phyloP scores from a whole-genome alignment of 306 rosid species.

The Dryas alaskensis region DNA sequence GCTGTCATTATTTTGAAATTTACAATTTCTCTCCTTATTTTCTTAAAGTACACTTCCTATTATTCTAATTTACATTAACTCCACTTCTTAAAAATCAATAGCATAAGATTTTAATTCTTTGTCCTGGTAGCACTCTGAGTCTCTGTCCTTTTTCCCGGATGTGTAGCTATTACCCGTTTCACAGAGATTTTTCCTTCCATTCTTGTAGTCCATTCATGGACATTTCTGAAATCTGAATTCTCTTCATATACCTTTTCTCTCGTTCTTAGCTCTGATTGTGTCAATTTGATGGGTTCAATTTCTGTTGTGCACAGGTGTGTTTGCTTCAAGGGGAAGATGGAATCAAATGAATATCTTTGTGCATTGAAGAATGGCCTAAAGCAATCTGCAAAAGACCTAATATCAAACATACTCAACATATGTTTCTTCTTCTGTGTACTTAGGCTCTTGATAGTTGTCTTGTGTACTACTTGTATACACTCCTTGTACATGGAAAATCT shows the following conservation, averaged over 20 bases:
- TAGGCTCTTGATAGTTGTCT: constrained; percentile 41
- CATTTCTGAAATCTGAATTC: constrained; percentile 11
- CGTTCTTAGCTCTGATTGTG: constrained; percentile 47
- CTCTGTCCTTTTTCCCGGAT: neutral
- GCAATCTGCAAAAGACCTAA: constrained; percentile 47
- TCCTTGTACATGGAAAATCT: constrained; percentile 35
- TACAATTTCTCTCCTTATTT: neutral
- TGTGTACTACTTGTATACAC: constrained; percentile 31
- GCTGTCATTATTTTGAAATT: neutral
- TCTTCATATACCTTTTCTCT: constrained; percentile 18
- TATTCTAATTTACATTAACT: neutral
- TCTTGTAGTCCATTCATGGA: constrained; percentile 1
- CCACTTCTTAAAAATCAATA: neutral
- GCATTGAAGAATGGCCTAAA: constrained; percentile 64
- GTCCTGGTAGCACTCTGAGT: too few species aligned
- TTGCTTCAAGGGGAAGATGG: constrained; percentile 74
- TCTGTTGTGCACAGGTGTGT: constrained; percentile 71
- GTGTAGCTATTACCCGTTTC: neutral
- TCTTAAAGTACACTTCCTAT: neutral
- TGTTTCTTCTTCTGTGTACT: constrained; percentile 31
- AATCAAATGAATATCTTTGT: constrained; percentile 76
- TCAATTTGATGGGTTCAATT: constrained; percentile 78
- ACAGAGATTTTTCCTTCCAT: constrained; percentile 8
- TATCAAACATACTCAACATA: constrained; percentile 37
- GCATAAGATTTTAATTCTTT: neutral